These are phyloP conservation scores for Phlebiopsis flavidoalba DNA, from an alignment of 768 basidiomycete species.

Conservation along the genomic window DNA sequence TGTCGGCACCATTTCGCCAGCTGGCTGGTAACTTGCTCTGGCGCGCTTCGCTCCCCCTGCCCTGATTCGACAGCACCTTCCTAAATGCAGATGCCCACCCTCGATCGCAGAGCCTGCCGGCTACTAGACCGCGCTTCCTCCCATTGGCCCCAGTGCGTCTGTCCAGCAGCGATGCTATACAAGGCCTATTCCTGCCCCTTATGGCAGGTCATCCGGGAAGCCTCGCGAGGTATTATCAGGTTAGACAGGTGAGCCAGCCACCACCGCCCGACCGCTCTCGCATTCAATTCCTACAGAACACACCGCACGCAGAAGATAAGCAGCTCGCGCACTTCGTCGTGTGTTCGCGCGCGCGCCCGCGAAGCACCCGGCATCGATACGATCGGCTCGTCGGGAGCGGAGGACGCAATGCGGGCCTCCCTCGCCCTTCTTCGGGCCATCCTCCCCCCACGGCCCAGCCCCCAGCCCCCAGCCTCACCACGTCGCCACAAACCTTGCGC, in stretches of 20 bases:
- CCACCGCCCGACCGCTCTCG: too few species aligned
- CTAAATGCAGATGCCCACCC: not conserved
- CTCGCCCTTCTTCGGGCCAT: not conserved
- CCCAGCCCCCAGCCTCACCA: too few species aligned
- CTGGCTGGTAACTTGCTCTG: not conserved
- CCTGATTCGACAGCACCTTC: not conserved
- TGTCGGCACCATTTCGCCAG: not conserved
- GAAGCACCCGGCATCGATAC: not conserved
- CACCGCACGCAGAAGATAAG: too few species aligned
- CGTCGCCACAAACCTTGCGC: too few species aligned
- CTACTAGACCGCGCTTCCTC: not conserved
- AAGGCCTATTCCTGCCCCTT: not conserved
- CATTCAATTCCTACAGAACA: too few species aligned
- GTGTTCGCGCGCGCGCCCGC: too few species aligned
- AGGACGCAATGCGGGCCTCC: not conserved
- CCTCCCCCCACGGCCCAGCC: too few species aligned
- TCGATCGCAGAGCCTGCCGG: not conserved
- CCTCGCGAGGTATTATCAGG: too few species aligned
- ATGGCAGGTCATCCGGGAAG: not conserved
- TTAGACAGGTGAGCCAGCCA: too few species aligned
- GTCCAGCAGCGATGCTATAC: not conserved
- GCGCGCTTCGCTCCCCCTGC: not conserved
- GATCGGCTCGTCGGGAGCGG: not conserved
- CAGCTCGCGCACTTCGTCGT: too few species aligned
- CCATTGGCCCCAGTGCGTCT: not conserved